Evolutionary conservation across 371 early-diverging fungal genomes (phyloP), one percentile per base, ranked within the genome.

Genomic region (Entomophthora muscae): DNA sequence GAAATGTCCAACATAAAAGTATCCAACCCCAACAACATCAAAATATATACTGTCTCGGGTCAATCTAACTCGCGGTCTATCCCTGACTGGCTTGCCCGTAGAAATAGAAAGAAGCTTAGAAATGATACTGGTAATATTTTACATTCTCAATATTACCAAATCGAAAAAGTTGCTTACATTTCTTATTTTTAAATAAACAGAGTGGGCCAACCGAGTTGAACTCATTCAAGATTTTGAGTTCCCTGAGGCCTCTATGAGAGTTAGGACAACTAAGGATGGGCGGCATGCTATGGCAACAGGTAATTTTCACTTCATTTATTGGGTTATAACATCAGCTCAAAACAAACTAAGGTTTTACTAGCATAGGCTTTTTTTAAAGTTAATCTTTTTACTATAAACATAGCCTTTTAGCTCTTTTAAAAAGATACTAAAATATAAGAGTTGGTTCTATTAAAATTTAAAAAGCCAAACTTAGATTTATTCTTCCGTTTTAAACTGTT

Each of bases 221-320:
- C 78, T 96, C 22, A 85, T 97, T 68, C 98, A 97, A 71, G 95
- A 96, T 70, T 97, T 99, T 72, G 92, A 91, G 69, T 97, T 98
- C 70, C 94, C 98, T n/a, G 92, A 94, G 74, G 96, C 98, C 0
- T 89, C 91, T 3, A 77, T 85, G 28, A 79, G 83, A 64, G 76
- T 99, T 58, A 86, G 88, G 65, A 76, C 84, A 21, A 92, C 98
- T 1, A 73, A 79, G 10, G 95, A 98, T 74, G 88, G 92, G 52
- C 82, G 90, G 53, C 84, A 78, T 71, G 83, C 88, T 28, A 80
- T 98, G 69, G 95, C 95, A 1, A 92, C 95, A 1, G 99, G 98
- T 72, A 63, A 51, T 57, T n/a, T 3, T 10, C 52, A 32, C 57
- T 54, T 1, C n/a, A 21, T n/a, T n/a, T n/a, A n/a, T n/a, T n/a